These are phyloP conservation scores for Sclerotinia sclerotiorum DNA, from an alignment of 2,329 filamentous ascomycete genomes.

Conservation along the genomic window DNA sequence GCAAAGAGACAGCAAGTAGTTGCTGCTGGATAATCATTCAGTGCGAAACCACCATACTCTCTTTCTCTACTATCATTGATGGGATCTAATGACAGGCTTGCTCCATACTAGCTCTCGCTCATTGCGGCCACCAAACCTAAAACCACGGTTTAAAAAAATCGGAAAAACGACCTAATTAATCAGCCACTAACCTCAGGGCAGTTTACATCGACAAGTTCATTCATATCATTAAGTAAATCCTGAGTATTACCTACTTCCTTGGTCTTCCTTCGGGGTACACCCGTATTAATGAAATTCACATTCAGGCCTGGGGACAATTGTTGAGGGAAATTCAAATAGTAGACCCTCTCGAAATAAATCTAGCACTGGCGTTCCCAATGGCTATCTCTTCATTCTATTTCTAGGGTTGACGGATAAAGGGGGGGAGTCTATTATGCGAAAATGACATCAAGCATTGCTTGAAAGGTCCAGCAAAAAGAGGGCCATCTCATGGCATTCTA, in stretches of 20 bases:
- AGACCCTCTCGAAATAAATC: slow-evolving; percentile 17
- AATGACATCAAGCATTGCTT: slow-evolving; percentile 12
- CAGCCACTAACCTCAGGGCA: slow-evolving; percentile 8
- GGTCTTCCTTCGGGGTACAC: slow-evolving; percentile 20
- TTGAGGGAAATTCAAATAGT: slow-evolving; percentile 1
- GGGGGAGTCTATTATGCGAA: slow-evolving; percentile 2
- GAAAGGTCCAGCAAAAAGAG: slow-evolving; percentile 25
- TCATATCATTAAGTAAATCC: slow-evolving; percentile 27
- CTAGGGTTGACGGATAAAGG: slow-evolving; percentile 19
- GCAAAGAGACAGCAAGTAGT: slow-evolving; percentile 41
- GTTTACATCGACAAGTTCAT: slow-evolving; percentile 13
- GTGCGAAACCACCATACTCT: slow-evolving; percentile 34
- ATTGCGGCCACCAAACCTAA: not conserved
- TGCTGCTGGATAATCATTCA: slow-evolving; percentile 36
- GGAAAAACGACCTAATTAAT: slow-evolving; percentile 15
- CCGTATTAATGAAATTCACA: slow-evolving; percentile 26
- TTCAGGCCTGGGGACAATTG: slow-evolving; percentile 25
- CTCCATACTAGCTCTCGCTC: slow-evolving; percentile 14
- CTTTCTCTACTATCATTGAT: slow-evolving; percentile 34
- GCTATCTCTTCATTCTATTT: slow-evolving; percentile 23
- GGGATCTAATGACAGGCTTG: slow-evolving; percentile 38
- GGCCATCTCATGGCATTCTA: slow-evolving; percentile 29
- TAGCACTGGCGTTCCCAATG: slow-evolving; percentile 29
- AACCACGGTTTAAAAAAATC: not conserved
- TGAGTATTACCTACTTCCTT: slow-evolving; percentile 27